These are phyloP conservation scores for Phytophthora litchii DNA, from an alignment of 352 stramenopile genomes.

Conservation along the genomic window DNA sequence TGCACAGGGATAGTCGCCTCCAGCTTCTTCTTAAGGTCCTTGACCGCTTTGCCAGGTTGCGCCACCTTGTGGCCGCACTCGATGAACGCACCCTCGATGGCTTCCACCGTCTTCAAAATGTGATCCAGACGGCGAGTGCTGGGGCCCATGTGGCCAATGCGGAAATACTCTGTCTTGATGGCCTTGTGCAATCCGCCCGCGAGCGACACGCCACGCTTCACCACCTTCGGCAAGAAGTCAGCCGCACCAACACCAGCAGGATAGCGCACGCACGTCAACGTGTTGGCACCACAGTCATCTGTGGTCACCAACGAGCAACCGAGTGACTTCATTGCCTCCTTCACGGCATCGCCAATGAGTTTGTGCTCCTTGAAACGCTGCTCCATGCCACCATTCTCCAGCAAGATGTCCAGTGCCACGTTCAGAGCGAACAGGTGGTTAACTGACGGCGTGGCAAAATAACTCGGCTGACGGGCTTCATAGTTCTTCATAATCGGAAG, in stretches of 20 bases:
- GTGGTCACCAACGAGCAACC: conserved; percentile 67
- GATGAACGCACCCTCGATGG: conserved; percentile 72
- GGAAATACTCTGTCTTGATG: conserved; percentile 89
- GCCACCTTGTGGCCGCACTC: conserved; percentile 73
- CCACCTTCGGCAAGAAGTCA: conserved; percentile 78
- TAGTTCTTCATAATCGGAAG: conserved; percentile 88
- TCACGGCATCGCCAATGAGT: conserved; percentile 61
- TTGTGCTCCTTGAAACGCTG: conserved; percentile 76
- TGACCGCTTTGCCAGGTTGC: conserved; percentile 56
- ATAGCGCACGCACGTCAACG: conserved; percentile 80
- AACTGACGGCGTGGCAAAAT: conserved; percentile 80
- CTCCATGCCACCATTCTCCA: conserved; percentile 80
- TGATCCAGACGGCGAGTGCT: conserved; percentile 79
- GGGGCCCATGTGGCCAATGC: conserved; percentile 85
- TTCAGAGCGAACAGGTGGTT: conserved; percentile 83
- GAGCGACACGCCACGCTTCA: conserved; percentile 73
- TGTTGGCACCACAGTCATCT: conserved; percentile 59
- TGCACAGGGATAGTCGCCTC: conserved; percentile 54
- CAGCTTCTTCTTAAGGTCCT: conserved; percentile 65
- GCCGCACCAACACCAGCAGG: conserved; percentile 60
- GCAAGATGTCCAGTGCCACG: conserved; percentile 64
- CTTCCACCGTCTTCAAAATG: conserved; percentile 72
- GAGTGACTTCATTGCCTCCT: conserved; percentile 69
- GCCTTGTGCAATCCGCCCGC: conserved; percentile 76
- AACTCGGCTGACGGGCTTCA: conserved; percentile 72